phyloP scores from a whole-genome alignment of 129 eudicot species.

The Flaveria ramosissima region DNA sequence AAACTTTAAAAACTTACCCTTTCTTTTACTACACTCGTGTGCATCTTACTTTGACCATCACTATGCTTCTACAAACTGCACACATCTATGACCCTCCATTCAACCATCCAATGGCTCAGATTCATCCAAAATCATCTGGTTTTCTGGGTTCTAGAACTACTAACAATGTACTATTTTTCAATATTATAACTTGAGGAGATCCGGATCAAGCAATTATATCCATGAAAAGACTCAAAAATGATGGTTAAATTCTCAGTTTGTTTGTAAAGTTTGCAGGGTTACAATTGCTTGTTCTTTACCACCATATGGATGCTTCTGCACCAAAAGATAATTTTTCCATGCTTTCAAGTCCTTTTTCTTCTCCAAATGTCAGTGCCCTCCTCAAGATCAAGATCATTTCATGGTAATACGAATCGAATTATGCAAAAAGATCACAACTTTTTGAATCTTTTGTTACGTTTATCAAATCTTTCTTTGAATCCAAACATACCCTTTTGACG shows the following conservation, averaged over 20 bases:
- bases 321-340: conserved; percentile 44
- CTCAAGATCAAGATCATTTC: conserved; percentile 92
- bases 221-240: conserved; percentile 33
- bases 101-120: conserved; percentile 36
- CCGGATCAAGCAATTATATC: conserved; percentile 51
- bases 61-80: conserved; percentile 18
- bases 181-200: conserved; percentile 36
- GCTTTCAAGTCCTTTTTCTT: conserved; percentile 71
- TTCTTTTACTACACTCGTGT: conserved; percentile 63
- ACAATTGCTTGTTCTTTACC: conserved; percentile 21
- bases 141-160: conserved; percentile 48
- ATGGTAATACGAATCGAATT: conserved; percentile 47
- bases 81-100: conserved; percentile 29
- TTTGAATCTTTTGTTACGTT: conserved; percentile 5
- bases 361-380: conserved; percentile 83
- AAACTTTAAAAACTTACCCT: conserved; percentile 56
- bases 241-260: conserved; percentile 44
- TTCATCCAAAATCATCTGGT: conserved; percentile 37
- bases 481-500: conserved; percentile 15
- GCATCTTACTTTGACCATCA: conserved; percentile 49
- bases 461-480: conserved; percentile 9
- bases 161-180: conserved; percentile 30
- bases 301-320: conserved; percentile 28
- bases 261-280: conserved; percentile 27
- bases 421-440: conserved; percentile 14